Evolutionary conservation across 495 filamentous ascomycete genomes (phyloP), one percentile per base, ranked within the genome.

Genomic region (Daldinia caldariorum): DNA sequence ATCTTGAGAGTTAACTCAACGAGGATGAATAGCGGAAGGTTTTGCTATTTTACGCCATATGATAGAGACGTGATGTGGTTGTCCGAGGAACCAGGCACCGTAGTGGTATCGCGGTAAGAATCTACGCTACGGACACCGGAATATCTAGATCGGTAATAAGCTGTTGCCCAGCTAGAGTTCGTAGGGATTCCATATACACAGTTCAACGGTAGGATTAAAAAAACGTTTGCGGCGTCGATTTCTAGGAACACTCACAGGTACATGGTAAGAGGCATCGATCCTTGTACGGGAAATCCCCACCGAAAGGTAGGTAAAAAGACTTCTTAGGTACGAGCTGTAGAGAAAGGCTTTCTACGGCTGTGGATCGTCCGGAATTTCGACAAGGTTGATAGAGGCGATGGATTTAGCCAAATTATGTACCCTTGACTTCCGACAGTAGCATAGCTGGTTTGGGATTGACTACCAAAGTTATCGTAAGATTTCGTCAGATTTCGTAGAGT

Each of bases 371-470:
- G 70, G 53, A 9, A 60, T 14, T 41, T 56, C 16, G 47, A 55
- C 56, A 55, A 26, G 65, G 65, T 31, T 61, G 14, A 51, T 37
- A 58, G 51, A 57, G 50, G 65, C 56, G 66, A 58, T 39, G 14
- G 10, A 35, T 70, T 73, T 73, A 73, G 70, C 70, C 70, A 70
- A 58, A 70, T 69, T 69, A 56, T 53, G 34, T 35, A 35, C 34
- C 62, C 55, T 69, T 50, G n/a, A 63, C 66, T 14, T 75, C 76
- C 47, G 58, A 61, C 20, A 68, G 73, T 45, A 54, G 43, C 6
- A 71, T 45, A 50, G 49, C n/a, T 73, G 37, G 61, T 76, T 79
- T 65, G 77, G 75, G 63, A 80, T 51, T 51, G 34, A 75, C 66
- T 45, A 82, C 47, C 64, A 61, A 53, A 60, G 69, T 64, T 61